Conservation (phyloP, 208 protist genomes). For the Trichomonas vaginalis region DNA sequence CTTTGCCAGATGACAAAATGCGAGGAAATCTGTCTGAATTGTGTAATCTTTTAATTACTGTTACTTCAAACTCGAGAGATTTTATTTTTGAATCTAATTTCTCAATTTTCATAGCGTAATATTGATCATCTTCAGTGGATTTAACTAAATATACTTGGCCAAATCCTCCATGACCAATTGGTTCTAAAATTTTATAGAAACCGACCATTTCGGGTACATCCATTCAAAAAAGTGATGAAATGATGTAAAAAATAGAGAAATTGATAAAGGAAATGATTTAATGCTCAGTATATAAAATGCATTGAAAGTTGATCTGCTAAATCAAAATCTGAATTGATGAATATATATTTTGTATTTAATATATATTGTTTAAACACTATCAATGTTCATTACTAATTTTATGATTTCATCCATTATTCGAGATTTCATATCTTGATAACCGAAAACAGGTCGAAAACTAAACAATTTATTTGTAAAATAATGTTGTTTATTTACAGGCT, state of each 20-base stretch:
- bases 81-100: neutral
- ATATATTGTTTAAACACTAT: neutral
- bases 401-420: too few relatives aligned
- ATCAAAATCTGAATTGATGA: neutral
- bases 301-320: neutral
- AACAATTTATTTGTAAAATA: too few relatives aligned
- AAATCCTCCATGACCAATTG: neutral
- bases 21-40: neutral
- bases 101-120: constrained; percentile 13
- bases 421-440: too few relatives aligned
- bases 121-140: neutral
- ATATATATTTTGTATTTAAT: neutral
- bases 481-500: too few relatives aligned
- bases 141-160: neutral
- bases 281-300: neutral
- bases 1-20: neutral
- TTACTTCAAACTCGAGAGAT: neutral
- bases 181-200: neutral
- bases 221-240: neutral
- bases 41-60: neutral
- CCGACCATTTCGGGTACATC: neutral
- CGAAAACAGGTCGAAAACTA: too few relatives aligned
- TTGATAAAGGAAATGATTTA: neutral
- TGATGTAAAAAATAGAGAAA: neutral
- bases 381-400: neutral